Conservation (phyloP, 495 filamentous ascomycete genomes). For the Talaromyces trachyspermus region DNA sequence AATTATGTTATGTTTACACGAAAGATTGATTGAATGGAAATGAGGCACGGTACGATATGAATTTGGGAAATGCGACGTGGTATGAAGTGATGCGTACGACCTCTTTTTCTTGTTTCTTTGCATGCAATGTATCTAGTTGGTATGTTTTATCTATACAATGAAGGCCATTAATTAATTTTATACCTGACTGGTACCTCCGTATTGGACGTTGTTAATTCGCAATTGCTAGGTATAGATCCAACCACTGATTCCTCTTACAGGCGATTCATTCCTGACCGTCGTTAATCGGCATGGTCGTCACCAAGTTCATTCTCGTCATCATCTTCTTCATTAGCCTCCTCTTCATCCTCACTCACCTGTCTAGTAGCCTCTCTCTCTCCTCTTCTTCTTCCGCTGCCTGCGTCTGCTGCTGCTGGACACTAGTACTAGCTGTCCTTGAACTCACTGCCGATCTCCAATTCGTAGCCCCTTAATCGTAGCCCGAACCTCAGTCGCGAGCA, state of each 20-base stretch:
- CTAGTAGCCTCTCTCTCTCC: conserved; percentile 22
- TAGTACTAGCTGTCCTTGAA: conserved; percentile 2
- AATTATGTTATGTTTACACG: no score
- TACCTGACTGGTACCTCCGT: no score
- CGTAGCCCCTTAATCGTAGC: conserved; percentile 31
- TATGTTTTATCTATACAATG: no score
- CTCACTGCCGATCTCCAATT: conserved; percentile 17
- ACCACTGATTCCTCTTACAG: background rate
- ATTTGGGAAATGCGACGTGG: no score
- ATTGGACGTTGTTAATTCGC: no score
- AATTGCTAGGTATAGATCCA: no score
- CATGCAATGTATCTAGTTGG: background rate
- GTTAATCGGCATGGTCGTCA: conserved; percentile 8
- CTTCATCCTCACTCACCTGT: conserved; percentile 19
- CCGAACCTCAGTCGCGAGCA: conserved; percentile 33
- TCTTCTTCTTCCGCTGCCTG: conserved; percentile 21
- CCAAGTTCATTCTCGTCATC: conserved; percentile 14
- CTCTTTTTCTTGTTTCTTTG: background rate
- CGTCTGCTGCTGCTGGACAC: conserved; percentile 14
- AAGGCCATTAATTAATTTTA: no score
- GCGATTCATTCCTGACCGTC: no score
- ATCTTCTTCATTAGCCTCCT: conserved; percentile 15
- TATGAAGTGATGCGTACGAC: no score
- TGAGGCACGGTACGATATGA: no score
- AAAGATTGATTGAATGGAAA: no score